These are phyloP conservation scores for Trichoderma sp. DNA, from an alignment of 2,329 filamentous ascomycete species.

Conservation along the genomic window DNA sequence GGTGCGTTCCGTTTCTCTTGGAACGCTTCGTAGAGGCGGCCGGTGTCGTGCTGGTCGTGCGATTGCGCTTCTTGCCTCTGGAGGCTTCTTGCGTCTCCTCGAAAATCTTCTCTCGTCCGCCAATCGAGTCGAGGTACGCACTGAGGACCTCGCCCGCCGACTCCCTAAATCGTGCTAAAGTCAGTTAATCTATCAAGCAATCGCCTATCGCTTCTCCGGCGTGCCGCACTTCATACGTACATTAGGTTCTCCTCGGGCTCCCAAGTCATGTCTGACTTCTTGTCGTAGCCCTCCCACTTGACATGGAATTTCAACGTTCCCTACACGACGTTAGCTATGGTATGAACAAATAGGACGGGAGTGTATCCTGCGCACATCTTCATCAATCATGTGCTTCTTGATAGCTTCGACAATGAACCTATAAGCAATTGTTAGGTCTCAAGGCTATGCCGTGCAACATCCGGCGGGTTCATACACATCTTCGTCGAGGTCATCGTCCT, in stretches of 20 bases:
- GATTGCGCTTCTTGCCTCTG: slow-evolving; percentile 57
- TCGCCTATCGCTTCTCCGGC: not conserved
- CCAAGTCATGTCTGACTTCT: slow-evolving; percentile 70
- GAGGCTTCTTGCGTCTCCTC: slow-evolving; percentile 48
- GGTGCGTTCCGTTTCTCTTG: slow-evolving; percentile 49
- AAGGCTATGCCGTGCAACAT: slow-evolving; percentile 26
- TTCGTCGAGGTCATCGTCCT: slow-evolving; percentile 37
- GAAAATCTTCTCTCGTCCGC: slow-evolving; percentile 58
- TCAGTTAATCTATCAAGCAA: not conserved
- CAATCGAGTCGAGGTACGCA: slow-evolving; percentile 61
- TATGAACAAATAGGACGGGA: not conserved
- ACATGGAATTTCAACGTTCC: slow-evolving; percentile 62
- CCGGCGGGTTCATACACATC: slow-evolving; percentile 38
- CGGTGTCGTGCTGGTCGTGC: slow-evolving; percentile 41
- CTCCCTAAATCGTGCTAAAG: slow-evolving; percentile 34
- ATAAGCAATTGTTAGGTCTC: slow-evolving; percentile 10
- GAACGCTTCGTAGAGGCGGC: slow-evolving; percentile 43
- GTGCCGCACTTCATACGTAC: slow-evolving; percentile 23
- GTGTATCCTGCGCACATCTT: slow-evolving; percentile 42
- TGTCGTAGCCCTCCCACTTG: slow-evolving; percentile 77
- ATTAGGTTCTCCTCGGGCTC: slow-evolving; percentile 66
- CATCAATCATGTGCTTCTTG: slow-evolving; percentile 58
- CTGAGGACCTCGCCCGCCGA: slow-evolving; percentile 59
- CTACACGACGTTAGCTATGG: slow-evolving; percentile 30
- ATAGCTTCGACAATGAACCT: slow-evolving; percentile 77